A percentile compares a stretch with the other conserved stretches of the same genome.
Evolutionary conservation across 139 green algal species (phyloP).

Genomic region (Trebouxia sp.): DNA sequence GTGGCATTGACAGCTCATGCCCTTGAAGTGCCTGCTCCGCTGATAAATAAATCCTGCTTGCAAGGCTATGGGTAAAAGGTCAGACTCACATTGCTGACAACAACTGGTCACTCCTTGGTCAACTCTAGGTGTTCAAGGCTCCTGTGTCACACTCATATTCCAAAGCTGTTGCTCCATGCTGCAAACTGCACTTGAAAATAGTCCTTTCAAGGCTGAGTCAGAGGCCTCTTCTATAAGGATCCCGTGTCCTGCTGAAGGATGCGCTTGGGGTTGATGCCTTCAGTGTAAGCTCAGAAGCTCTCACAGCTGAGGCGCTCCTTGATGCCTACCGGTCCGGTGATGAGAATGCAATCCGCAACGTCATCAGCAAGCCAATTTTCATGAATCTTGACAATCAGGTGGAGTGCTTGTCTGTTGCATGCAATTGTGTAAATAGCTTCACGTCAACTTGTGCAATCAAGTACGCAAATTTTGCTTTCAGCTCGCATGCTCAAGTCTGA

Average conservation of each 20-base stretch:
- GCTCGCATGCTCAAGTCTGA: neutral
- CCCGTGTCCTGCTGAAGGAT: constrained; percentile 59
- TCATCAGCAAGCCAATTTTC: constrained; percentile 33
- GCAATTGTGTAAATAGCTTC: constrained; percentile 31
- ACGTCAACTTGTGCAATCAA: neutral
- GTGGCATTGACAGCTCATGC: too few relatives aligned
- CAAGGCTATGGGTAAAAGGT: too few relatives aligned
- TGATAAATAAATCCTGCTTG: too few relatives aligned
- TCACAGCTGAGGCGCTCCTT: constrained; percentile 74
- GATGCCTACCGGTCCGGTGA: constrained; percentile 65
- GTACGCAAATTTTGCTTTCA: neutral
- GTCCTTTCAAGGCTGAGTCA: neutral
- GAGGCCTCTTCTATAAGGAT: neutral
- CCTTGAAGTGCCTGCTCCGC: too few relatives aligned
- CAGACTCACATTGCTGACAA: too few relatives aligned
- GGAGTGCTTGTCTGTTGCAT: neutral
- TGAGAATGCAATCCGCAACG: constrained; percentile 26
- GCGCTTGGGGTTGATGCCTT: constrained; percentile 69
- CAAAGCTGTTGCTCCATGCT: neutral
- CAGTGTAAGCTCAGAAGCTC: constrained; percentile 68
- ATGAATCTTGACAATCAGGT: constrained; percentile 54
- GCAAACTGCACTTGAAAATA: neutral
- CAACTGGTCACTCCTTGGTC: too few relatives aligned
- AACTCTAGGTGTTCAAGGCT: too few relatives aligned
- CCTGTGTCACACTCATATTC: neutral